Conservation (phyloP, 805 yeast genomes). For the Candida ipomoeae region DNA sequence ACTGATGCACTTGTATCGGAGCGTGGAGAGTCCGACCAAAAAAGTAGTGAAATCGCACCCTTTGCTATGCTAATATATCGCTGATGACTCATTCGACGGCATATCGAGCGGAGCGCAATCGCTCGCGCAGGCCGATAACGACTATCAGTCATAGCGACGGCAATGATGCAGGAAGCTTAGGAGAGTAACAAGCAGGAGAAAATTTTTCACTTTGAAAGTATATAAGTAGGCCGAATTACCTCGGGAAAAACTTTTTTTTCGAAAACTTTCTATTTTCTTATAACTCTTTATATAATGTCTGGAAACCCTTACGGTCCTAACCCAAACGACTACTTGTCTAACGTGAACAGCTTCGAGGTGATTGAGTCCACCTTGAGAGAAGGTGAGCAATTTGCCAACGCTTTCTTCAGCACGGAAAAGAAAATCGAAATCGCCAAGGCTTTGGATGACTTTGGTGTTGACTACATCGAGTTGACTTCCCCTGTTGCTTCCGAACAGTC, state of each 20-base stretch:
- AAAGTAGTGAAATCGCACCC: background rate
- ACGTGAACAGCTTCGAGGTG: constrained; percentile 49
- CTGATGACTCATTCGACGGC: constrained; percentile 17
- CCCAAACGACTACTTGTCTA: constrained; percentile 54
- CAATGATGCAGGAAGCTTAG: constrained; percentile 14
- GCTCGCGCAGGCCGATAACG: constrained; percentile 11
- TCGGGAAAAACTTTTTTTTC: background rate
- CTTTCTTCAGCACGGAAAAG: constrained; percentile 54
- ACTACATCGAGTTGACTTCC: constrained; percentile 56
- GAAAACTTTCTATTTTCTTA: background rate
- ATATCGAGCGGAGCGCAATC: constrained; percentile 8
- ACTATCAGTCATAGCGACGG: constrained; percentile 17
- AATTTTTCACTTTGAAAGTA: constrained; percentile 15
- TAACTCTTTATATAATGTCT: constrained; percentile 12
- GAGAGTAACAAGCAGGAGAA: constrained; percentile 11
- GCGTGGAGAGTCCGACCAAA: background rate
- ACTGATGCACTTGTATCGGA: background rate
- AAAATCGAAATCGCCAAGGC: constrained; percentile 59
- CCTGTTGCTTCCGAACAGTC: constrained; percentile 60
- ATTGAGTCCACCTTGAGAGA: constrained; percentile 59
- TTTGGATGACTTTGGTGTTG: constrained; percentile 57
- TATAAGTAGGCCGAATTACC: constrained; percentile 5
- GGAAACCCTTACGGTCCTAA: constrained; percentile 56
- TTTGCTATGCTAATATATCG: constrained; percentile 9
- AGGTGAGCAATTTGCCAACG: constrained; percentile 61